Base-by-base conservation (phyloP, 2,329 filamentous ascomycete species). In the Colletotrichum phormii region DNA sequence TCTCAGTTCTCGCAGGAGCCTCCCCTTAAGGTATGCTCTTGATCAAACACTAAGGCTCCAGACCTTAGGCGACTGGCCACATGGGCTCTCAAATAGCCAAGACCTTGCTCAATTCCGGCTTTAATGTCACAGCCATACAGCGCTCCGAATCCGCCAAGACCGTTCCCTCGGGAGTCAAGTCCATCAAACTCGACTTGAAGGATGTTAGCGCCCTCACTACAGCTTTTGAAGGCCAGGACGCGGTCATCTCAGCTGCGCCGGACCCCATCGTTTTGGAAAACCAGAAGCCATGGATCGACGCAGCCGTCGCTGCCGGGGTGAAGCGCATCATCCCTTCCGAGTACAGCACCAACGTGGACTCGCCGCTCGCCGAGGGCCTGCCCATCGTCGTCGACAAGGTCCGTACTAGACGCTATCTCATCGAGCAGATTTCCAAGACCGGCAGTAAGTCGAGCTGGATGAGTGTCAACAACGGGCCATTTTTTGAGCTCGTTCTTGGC, bases 141-240 rank as follows among this genome's bases (percentile, higher is more conserved):
- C 82, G 83, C 35, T 67, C 77, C 26, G 83, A 83, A 53, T 90
- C 89, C 7, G 77, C 72, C 1, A 79, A 82, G 0, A 79, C 79
- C 1, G 81, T 81, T 68, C 80, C 80, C 9, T 37, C 73, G 1
- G 77, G 76, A 11, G 75, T 75, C 18, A 77, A 80, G 4, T 80
- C 82, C n/a, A 72, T 79, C 4, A 77, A 83, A 26, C 79, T 82
- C 33, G 84, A 84, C 76, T 81, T 82, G 60, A 64, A 59, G 24
- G 65, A 68, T 7, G 77, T 85, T 3, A 78, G 84, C 0, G 86
- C 86, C 18, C 84, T 93, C n/a, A 84, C 80, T 0, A 74, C 81
- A 0, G 88, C 87, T 0, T 85, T 93, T 57, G 75, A 84, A 59
- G 89, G 86, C 57, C 86, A 90, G 69, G 90, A 92, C 72, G 90